Conservation (phyloP, 805 yeast genomes). For the Saturnispora silvae region DNA sequence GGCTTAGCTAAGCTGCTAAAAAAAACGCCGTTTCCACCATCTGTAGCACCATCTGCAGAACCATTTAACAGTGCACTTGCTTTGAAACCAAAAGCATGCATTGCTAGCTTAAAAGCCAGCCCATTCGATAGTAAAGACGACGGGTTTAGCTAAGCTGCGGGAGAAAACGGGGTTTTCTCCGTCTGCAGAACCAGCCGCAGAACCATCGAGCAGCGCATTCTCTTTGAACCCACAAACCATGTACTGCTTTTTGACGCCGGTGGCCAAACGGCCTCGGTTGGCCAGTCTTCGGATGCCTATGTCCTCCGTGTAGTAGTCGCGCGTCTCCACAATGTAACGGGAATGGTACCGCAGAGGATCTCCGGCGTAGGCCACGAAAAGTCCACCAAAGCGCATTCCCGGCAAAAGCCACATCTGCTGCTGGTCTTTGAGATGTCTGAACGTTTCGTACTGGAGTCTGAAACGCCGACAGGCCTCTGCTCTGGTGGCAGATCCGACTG, state of each 20-base stretch:
- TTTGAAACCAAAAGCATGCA: too few species aligned
- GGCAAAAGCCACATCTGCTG: conserved; percentile 50
- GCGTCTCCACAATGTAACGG: conserved; percentile 58
- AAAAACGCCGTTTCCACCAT: too few species aligned
- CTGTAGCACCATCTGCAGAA: too few species aligned
- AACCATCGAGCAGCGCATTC: too few species aligned
- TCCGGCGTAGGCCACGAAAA: conserved; percentile 85
- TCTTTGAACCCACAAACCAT: conserved; percentile 34
- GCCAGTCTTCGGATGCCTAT: conserved; percentile 51
- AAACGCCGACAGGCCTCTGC: conserved; percentile 5
- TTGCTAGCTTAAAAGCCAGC: conserved; percentile 60
- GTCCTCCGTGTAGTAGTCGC: conserved; percentile 37
- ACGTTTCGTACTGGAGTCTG: conserved; percentile 15
- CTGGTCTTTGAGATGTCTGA: conserved; percentile 13
- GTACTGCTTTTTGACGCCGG: conserved; percentile 85
- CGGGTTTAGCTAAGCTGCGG: conserved; percentile 11
- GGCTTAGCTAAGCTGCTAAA: too few species aligned
- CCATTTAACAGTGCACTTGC: too few species aligned
- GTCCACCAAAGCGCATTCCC: conserved; percentile 87
- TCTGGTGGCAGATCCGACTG: neutral
- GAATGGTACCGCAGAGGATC: conserved; percentile 89
- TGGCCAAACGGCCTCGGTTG: conserved; percentile 84
- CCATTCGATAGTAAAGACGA: conserved; percentile 80
- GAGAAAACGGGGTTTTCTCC: too few species aligned
- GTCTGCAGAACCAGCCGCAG: too few species aligned